These are phyloP conservation scores for Apiospora koreana DNA, from an alignment of 2,329 filamentous ascomycete species.

Conservation along the genomic window DNA sequence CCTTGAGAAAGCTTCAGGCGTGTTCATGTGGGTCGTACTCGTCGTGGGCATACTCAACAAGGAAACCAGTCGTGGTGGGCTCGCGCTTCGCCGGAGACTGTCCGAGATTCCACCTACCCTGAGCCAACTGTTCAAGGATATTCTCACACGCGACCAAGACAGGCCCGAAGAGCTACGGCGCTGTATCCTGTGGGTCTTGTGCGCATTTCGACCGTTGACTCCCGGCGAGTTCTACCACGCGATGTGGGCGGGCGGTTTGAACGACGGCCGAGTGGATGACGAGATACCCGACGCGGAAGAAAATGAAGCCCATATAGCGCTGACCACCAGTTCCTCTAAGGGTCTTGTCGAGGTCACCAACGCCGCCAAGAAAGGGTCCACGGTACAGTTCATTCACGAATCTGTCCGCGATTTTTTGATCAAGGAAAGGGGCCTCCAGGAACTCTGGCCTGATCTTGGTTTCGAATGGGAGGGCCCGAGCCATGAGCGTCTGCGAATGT, in stretches of 20 bases:
- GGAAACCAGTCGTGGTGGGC: constrained; percentile 30
- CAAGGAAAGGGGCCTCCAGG: constrained; percentile 31
- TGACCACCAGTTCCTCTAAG: constrained; percentile 39
- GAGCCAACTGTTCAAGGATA: constrained; percentile 50
- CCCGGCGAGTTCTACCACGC: constrained; percentile 48
- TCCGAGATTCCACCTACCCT: constrained; percentile 40
- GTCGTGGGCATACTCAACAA: constrained; percentile 40
- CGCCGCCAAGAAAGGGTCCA: constrained; percentile 25
- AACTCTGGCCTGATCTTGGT: constrained; percentile 29
- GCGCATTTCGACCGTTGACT: constrained; percentile 42
- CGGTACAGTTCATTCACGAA: constrained; percentile 56
- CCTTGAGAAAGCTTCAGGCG: neutral
- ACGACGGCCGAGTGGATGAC: neutral
- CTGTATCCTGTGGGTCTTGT: constrained; percentile 57
- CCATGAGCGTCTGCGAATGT: constrained; percentile 45
- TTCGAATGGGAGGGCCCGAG: constrained; percentile 33
- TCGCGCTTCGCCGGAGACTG: constrained; percentile 30
- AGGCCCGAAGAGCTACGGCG: constrained; percentile 42
- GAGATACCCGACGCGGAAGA: neutral
- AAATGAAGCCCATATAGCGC: neutral
- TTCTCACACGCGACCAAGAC: constrained; percentile 48
- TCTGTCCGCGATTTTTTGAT: constrained; percentile 50
- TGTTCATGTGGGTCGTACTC: neutral
- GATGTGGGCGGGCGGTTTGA: constrained; percentile 31
- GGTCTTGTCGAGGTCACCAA: constrained; percentile 48